Evolutionary conservation across 2,329 filamentous ascomycete species (phyloP).

Genomic region (Fusarium sp.): DNA sequence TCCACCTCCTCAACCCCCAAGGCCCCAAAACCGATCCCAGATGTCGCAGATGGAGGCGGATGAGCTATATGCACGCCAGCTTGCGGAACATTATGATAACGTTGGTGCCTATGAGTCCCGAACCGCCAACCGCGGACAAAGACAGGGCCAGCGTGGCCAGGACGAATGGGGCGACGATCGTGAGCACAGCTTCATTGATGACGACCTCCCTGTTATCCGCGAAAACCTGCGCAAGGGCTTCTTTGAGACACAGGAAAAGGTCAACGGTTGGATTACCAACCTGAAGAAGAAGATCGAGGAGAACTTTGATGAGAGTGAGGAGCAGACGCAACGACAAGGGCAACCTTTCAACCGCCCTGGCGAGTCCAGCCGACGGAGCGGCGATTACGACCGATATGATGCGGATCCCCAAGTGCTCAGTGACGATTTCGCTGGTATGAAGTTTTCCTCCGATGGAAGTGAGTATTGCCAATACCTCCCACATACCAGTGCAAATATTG

Average conservation of each 20-base stretch:
- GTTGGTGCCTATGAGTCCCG: constrained; percentile 69
- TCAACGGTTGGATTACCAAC: constrained; percentile 92
- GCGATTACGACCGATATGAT: constrained; percentile 92
- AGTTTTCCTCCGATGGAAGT: constrained; percentile 73
- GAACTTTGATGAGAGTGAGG: constrained; percentile 80
- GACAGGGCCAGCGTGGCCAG: constrained; percentile 55
- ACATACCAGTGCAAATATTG: constrained; percentile 20
- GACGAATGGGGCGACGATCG: constrained; percentile 67
- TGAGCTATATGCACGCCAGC: constrained; percentile 90
- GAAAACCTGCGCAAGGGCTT: constrained; percentile 97
- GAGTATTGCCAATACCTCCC: constrained; percentile 51
- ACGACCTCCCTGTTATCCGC: constrained; percentile 92
- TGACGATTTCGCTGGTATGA: constrained; percentile 86
- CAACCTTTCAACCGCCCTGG: constrained; percentile 65
- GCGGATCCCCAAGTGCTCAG: constrained; percentile 90
- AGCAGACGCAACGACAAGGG: constrained; percentile 49
- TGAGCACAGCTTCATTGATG: constrained; percentile 93
- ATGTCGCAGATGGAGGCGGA: constrained; percentile 89
- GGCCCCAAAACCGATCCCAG: constrained; percentile 73
- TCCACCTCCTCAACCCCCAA: constrained; percentile 82
- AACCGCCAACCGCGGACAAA: constrained; percentile 63
- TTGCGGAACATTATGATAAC: constrained; percentile 90
- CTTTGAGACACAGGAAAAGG: constrained; percentile 89
- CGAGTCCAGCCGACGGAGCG: constrained; percentile 77
- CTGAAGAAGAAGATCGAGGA: constrained; percentile 95